Base-by-base conservation (phyloP, 108 stramenopile genomes). In the Conticribra weissflogii region DNA sequence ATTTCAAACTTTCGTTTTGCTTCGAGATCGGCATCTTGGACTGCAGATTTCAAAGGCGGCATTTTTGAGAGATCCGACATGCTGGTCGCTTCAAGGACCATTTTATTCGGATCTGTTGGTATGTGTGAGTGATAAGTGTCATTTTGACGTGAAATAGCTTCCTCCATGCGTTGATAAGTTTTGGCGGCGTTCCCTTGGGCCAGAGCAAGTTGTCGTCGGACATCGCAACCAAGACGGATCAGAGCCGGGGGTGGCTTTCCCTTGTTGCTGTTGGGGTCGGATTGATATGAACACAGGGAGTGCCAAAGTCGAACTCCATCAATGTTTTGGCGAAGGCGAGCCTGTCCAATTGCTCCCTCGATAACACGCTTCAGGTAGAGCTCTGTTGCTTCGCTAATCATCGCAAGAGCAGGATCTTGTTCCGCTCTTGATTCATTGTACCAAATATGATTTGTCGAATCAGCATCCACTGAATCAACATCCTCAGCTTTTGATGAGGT, bases 271-370 rank as follows among this genome's bases (percentile, higher is more conserved):
- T 74, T 68, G 27, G 70, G 64, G 24, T 66, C 62, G 22, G 59
- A 59, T 12, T 59, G 51, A 28, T 64, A 65, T 24, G 55, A 46
- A 29, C 84, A 71, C 71, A 90, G 86, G 27, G 83, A 75, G 65
- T 94, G 86, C 88, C 87, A 91, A 33, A 94, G 68, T 22, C 92
- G 85, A 30, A 94, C 87, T 14, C 88, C 92, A 53, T 94, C 89
- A 22, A 94, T 48, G 58, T 94, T 94, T 46, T 86, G 84, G 16
- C 92, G 88, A 28, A 89, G 88, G 2, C 88, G 88, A 15, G 92
- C 85, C 62, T 86, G 81, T 3, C 72, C 59, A 21, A 91, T 49
- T 1, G 92, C 88, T 63, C 81, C 80, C 71, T 91, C 85, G 48
- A 94, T 71, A 30, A 87, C 62, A 3, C 66, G 55, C 66, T 82